Evolutionary conservation across 768 basidiomycete species (phyloP), one percentile per base, ranked within the genome.

Genomic region (Gloeostereum incarnatum): DNA sequence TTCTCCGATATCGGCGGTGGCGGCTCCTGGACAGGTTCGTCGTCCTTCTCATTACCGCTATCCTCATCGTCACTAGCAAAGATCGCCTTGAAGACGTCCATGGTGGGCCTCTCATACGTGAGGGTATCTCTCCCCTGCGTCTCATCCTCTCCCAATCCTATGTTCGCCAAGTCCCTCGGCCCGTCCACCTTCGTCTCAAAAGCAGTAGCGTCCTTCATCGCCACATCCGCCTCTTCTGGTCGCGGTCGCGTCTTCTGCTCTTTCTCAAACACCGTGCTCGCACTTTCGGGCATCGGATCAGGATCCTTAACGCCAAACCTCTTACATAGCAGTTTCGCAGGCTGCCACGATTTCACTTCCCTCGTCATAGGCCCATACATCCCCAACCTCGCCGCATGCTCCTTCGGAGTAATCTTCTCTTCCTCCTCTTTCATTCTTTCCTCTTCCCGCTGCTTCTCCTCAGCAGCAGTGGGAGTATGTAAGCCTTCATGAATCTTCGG

Each of bases 51-150:
- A 2, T 79, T 79, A 6, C 79, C 85, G 13, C 78, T 81, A 24
- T 88, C 86, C 50, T 94, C 91, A 31, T 90, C 88, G 43, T 90
- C 89, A 58, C 87, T 91, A 8, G 91, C 93, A 55, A 99, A 99
- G 43, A 99, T 97, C 3, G 94, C 92, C 55, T 94, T 96, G 69
- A 98, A 99, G 31, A 98, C 78, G 51, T 91, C 85, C 72, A 91
- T 87, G 5, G 79, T 65, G 2, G 96, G 94, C 26, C 85, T 73
- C 49, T 86, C 68, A 56, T 97, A 93, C 0, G 86, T 92, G 45
- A 97, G 65, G 5, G 79, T 91, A 51, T 93, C 91, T 25, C 72
- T 61, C 0, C 91, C 93, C 54, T 96, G 93, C 20, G 70, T 73
- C 29, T 92, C 90, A 51, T 97, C 92, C 36, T 96, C 92, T 17